phyloP scores from a whole-genome alignment of 1,139 yeast species.

The Hansenula sp. region DNA sequence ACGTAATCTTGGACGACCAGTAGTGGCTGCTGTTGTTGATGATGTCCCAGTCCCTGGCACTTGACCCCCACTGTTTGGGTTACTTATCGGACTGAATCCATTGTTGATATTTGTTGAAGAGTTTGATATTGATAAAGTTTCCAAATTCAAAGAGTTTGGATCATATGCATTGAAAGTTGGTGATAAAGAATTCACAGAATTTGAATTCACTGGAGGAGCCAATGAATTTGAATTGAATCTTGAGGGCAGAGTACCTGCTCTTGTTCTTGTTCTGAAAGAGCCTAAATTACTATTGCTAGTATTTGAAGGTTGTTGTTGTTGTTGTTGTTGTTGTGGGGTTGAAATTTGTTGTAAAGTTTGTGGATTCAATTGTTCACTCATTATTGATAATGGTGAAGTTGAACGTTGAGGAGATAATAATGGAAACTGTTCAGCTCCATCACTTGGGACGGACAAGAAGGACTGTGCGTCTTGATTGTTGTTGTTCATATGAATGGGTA shows the following conservation, averaged over 20 bases:
- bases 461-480: conserved; percentile 17
- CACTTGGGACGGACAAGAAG: conserved; percentile 15
- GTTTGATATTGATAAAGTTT: conserved; percentile 17
- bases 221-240: conserved; percentile 25
- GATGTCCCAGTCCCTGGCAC: no score
- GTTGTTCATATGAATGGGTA: conserved; percentile 2
- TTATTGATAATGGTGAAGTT: conserved; percentile 20
- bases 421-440: conserved; percentile 14
- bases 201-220: conserved; percentile 1
- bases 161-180: conserved; percentile 28
- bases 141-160: conserved; percentile 20
- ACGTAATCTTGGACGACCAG: conserved; percentile 21
- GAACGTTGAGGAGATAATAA: conserved; percentile 23
- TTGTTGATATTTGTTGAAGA: conserved; percentile 2
- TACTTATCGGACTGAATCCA: neutral
- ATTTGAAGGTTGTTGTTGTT: conserved; percentile 5
- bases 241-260: conserved; percentile 60
- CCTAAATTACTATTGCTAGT: conserved; percentile 24
- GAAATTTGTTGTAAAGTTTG: conserved; percentile 1
- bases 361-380: conserved; percentile 13
- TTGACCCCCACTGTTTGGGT: conserved; percentile 10
- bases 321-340: neutral
- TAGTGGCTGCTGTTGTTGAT: neutral
- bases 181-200: conserved; percentile 7
- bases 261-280: conserved; percentile 37